Percentiles rank a stretch among this genome's conserved stretches.
Conservation (phyloP, 108 stramenopile species). For the Aurantiochytrium sp. region DNA sequence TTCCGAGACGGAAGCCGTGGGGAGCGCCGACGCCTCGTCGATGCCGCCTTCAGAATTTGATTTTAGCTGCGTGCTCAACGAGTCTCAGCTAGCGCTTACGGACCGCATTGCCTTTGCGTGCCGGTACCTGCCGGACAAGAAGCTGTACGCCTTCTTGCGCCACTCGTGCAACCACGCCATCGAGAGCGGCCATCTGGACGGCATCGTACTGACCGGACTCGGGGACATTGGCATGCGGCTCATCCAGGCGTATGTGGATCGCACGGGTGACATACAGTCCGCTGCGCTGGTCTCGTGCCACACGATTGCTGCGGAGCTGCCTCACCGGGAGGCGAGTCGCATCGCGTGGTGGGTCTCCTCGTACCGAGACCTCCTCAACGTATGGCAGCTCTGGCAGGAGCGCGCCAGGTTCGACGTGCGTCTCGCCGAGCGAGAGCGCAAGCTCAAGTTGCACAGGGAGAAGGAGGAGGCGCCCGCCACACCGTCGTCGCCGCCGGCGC, state of each 20-base stretch:
- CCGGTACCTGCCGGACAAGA: not conserved
- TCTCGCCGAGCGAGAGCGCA: not conserved
- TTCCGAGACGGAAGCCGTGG: no score
- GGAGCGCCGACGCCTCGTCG: no score
- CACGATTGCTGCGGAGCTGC: not conserved
- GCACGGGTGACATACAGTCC: not conserved
- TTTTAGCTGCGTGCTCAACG: not conserved
- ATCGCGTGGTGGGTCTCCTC: not conserved
- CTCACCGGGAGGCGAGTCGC: no score
- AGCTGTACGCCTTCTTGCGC: not conserved
- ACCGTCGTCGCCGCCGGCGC: not conserved
- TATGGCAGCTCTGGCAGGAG: slow-evolving; percentile 23
- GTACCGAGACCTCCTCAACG: slow-evolving; percentile 16
- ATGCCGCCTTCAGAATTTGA: not conserved
- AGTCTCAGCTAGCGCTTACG: not conserved
- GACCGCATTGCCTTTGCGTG: not conserved
- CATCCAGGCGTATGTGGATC: slow-evolving; percentile 8
- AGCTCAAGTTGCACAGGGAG: not conserved
- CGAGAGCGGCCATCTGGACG: not conserved
- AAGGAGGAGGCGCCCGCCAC: not conserved
- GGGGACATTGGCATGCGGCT: not conserved
- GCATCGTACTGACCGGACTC: not conserved
- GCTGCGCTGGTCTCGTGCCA: not conserved
- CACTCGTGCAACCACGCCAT: not conserved
- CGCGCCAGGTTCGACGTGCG: not conserved